These are phyloP conservation scores for Hypoxylon sp. DNA, from an alignment of 2,329 filamentous ascomycete genomes.

Conservation along the genomic window DNA sequence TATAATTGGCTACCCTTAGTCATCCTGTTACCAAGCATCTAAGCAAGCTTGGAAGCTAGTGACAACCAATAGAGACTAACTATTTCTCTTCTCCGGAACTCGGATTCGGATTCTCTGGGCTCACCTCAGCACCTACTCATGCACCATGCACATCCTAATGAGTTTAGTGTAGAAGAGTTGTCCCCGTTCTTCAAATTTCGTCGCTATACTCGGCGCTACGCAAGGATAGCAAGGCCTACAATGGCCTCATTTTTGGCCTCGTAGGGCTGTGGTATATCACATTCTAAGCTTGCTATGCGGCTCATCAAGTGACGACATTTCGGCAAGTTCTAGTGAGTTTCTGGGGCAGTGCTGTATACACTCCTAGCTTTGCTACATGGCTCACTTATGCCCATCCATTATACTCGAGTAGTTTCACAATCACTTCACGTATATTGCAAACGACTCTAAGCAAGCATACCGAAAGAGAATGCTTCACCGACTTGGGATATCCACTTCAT, in stretches of 20 bases:
- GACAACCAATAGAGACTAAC: slow-evolving; percentile 16
- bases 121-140: slow-evolving; percentile 43
- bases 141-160: slow-evolving; percentile 35
- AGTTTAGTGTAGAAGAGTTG: slow-evolving; percentile 13
- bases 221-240: slow-evolving; percentile 6
- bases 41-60: slow-evolving; percentile 12
- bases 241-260: slow-evolving; percentile 12
- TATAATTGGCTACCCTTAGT: slow-evolving; percentile 43
- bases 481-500: background rate
- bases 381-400: too few species aligned
- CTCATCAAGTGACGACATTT: slow-evolving; percentile 11
- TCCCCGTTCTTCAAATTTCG: background rate
- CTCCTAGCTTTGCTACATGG: background rate
- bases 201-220: background rate
- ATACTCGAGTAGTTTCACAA: background rate
- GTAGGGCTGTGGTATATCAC: slow-evolving; percentile 15
- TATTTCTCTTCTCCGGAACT: slow-evolving; percentile 24
- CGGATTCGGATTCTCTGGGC: slow-evolving; percentile 30
- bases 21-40: slow-evolving; percentile 43
- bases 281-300: slow-evolving; percentile 11
- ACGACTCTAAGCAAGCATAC: background rate
- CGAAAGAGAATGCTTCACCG: background rate
- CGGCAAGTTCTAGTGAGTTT: background rate
- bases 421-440: background rate
- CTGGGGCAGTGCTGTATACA: background rate